Conservation (phyloP, 257 asterid genomes). For the Dorcoceras hygrometricum region DNA sequence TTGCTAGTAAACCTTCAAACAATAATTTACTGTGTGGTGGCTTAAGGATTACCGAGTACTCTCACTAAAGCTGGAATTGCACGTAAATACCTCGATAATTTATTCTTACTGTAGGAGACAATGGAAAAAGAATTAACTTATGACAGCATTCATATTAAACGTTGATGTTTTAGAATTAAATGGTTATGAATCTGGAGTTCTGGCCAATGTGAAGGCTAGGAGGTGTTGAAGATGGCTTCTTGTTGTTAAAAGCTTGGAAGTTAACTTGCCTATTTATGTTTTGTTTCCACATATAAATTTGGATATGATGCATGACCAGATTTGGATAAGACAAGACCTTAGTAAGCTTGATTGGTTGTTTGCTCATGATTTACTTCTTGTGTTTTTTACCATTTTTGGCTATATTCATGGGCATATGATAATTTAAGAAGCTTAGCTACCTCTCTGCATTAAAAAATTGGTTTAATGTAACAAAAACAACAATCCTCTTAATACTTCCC, state of each 20-base stretch:
- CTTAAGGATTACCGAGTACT: background rate
- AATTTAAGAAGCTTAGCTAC: background rate
- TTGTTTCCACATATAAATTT: background rate
- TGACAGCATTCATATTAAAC: background rate
- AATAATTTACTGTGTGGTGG: background rate
- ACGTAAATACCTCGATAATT: too few relatives aligned
- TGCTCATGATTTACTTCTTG: background rate
- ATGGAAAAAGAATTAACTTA: background rate
- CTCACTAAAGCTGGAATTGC: background rate
- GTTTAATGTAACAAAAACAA: background rate
- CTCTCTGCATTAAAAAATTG: background rate
- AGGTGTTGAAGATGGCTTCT: background rate
- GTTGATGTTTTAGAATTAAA: background rate
- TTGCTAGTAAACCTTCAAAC: background rate
- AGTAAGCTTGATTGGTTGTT: too few relatives aligned
- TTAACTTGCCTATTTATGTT: background rate
- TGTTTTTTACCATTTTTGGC: background rate
- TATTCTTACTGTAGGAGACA: background rate
- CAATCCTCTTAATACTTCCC: background rate
- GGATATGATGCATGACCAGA: background rate
- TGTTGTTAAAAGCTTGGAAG: background rate
- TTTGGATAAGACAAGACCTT: background rate
- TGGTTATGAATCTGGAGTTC: background rate
- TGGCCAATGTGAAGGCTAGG: background rate
- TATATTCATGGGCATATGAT: background rate